Conservation (phyloP, 495 filamentous ascomycete genomes). For the Margaritispora aquatica region DNA sequence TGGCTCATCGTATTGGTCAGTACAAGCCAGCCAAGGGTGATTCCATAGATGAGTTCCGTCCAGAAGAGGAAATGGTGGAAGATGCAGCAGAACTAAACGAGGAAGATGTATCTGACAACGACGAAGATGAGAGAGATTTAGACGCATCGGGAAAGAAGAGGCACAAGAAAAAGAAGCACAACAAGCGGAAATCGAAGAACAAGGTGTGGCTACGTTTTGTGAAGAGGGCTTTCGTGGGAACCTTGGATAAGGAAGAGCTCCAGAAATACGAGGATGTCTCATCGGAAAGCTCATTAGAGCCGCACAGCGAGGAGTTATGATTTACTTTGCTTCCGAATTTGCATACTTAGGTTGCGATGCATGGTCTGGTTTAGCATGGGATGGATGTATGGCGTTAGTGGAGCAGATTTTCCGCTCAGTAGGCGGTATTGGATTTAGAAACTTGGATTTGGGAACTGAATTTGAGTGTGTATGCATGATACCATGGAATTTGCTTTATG, state of each 20-base stretch:
- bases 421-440: too few species aligned
- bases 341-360: not conserved
- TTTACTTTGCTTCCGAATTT: not conserved
- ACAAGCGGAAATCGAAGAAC: slow-evolving; percentile 22
- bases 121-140: not conserved
- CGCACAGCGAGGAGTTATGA: slow-evolving; percentile 5
- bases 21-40: slow-evolving; percentile 30
- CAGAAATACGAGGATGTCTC: slow-evolving; percentile 2
- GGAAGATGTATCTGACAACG: not conserved
- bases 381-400: not conserved
- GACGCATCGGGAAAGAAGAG: slow-evolving; percentile 17
- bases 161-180: slow-evolving; percentile 20
- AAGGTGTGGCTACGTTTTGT: slow-evolving; percentile 26
- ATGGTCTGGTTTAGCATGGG: not conserved
- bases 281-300: not conserved
- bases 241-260: slow-evolving; percentile 21
- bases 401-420: not conserved
- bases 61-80: slow-evolving; percentile 6
- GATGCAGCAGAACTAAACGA: slow-evolving; percentile 4
- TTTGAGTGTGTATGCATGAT: not conserved
- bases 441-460: too few species aligned
- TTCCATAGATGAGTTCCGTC: slow-evolving; percentile 16
- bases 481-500: too few species aligned
- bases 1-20: slow-evolving; percentile 73
- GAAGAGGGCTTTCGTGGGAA: slow-evolving; percentile 24